Base-by-base conservation (phyloP, 83 land plant species). In the Picea abies region DNA sequence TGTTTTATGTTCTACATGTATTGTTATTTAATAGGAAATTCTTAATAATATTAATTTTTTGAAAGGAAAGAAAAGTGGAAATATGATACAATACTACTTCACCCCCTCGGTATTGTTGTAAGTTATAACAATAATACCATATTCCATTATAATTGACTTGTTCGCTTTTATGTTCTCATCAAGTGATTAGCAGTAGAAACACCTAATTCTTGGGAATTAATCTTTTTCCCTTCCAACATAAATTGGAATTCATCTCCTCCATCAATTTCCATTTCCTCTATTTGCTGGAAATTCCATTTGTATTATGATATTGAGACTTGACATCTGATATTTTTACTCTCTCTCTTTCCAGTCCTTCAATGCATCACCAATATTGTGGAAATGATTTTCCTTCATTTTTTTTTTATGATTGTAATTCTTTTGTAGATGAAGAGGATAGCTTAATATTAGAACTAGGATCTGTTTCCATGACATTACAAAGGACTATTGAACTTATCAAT, bases 181-280 rank as follows among this genome's bases (percentile, higher is more conserved):
- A 49, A 87, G 79, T 98, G 99, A n/a, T 96, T 97, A 72, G 91
- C 75, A 5, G 91, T 94, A 29, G 99, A 99, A 63, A 95, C 82
- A n/a, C 97, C 99, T 26, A 94, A 86, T 5, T 97, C 99, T 79
- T 98, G 99, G 66, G 93, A 86, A 76, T 87, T 91, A 52, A 91
- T 88, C 15, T 90, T 81, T 35, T 91, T 93, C 52, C 84, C 85
- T 61, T 93, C 90, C 72, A 83, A 80, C 14, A 93, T 94, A 89
- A 81, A 98, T 52, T 90, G 88, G 83, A 91, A 98, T 39, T 91
- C 97, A 68, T 83, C 85, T 6, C 92, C 93, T 80, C 81, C 87
- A 63, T 89, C 91, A 68, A 91, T 93, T 20, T 83, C 88, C 82
- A 85, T 29, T 12, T 88, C 91, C 78, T 88, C 92, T 25, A 77